Base-by-base conservation (phyloP, 139 green algal genomes). In the Coelastrella sp. region DNA sequence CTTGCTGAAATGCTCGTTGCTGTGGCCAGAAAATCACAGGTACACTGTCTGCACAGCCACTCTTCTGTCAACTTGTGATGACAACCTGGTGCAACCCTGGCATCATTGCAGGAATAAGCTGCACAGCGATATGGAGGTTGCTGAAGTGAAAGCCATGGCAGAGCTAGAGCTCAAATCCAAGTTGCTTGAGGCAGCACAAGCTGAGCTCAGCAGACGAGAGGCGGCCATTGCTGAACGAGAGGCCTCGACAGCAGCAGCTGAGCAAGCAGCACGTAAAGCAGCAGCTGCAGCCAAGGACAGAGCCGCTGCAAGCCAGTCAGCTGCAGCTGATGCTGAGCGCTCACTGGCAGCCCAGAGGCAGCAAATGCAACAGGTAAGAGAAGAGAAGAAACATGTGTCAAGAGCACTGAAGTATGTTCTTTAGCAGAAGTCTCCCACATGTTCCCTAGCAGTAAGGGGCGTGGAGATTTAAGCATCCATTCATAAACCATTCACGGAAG, bases 41-140 rank as follows among this genome's bases (percentile, higher is more conserved):
- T 49, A 49, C 35, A 49, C 35, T 49, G 35, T 3, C 35, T 49
- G 35, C 35, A 49, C 35, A 49, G 3, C 35, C 35, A 49, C 35
- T 49, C 3, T 49, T 49, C 35, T 49, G 35, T 49, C 35, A 49
- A 49, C 35, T 49, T 49, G 35, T 49, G 35, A 49, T 49, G 35
- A 49, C 3, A 1, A 20, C 68, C 68, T 82, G 74, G 15, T 82
- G 25, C 74, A 24, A 12, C 14, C 63, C 11, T 70, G 63, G 11
- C 15, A 68, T 84, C 19, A 22, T 22, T 78, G 24, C 74, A 90
- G 87, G 15, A 68, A 19, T 56, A 91, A 91, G 78, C 63, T 91
- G 27, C n/a, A 56, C 56, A 91, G 35, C 76, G 87, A 91, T 9
- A 81, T 91, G 79, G 87, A 91, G 78, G 35, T 91, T 9, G 87